Evolutionary conservation across 1,139 yeast species (phyloP).

Genomic region (Pichia sorboxylosa): DNA sequence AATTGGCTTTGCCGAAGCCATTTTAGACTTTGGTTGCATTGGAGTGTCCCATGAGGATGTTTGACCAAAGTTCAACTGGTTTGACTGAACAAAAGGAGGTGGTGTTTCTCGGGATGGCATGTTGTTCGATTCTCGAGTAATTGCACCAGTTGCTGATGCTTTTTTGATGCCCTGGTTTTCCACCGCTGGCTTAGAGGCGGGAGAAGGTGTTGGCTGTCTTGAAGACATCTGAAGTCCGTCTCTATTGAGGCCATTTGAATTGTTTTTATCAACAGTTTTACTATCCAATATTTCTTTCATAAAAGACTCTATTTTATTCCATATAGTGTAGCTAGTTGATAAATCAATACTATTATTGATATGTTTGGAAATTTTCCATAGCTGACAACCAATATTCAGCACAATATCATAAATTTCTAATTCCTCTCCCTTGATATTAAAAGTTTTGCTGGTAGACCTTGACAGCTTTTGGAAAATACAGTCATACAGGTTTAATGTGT

Average conservation of each 20-base stretch:
- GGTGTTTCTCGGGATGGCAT: background rate
- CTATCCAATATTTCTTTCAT: conserved; percentile 12
- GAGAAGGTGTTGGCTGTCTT: background rate
- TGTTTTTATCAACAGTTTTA: conserved; percentile 1
- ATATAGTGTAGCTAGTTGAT: conserved; percentile 6
- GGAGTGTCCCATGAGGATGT: background rate
- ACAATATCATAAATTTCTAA: conserved; percentile 20
- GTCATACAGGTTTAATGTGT: conserved; percentile 20
- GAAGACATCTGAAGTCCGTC: background rate
- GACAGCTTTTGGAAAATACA: conserved; percentile 19
- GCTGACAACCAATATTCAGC: conserved; percentile 21
- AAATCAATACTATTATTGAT: conserved; percentile 11
- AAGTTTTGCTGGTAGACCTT: conserved; percentile 12
- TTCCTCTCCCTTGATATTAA: conserved; percentile 20
- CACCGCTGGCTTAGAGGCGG: no score
- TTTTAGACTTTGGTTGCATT: background rate
- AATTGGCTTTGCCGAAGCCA: conserved; percentile 7
- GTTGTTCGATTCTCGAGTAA: background rate
- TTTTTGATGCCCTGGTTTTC: background rate
- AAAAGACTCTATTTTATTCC: conserved; percentile 11
- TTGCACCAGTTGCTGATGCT: background rate
- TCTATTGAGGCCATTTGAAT: background rate
- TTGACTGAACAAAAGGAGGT: conserved; percentile 6
- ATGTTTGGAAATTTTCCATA: conserved; percentile 21
- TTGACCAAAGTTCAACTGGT: no score